Evolutionary conservation across 2,329 filamentous ascomycete genomes (phyloP).

Genomic region (Aspergillus sp.): DNA sequence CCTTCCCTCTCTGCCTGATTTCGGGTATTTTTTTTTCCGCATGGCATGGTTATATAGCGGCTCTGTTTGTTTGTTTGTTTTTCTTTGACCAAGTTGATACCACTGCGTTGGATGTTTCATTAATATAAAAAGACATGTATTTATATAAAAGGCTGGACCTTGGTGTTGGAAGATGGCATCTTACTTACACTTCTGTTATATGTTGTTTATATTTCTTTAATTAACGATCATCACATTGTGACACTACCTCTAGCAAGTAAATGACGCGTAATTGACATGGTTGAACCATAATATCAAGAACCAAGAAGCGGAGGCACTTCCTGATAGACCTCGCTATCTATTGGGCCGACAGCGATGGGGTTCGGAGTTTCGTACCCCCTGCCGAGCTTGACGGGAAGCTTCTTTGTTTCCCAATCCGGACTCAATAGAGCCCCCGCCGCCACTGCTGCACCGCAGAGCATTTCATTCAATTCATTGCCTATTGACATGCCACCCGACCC

Average conservation of each 20-base stretch:
- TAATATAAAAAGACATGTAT: constrained; percentile 10
- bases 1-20: constrained; percentile 4
- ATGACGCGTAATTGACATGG: not conserved
- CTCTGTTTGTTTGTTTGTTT: not conserved
- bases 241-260: not conserved
- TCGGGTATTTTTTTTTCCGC: constrained; percentile 25
- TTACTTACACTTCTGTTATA: not conserved
- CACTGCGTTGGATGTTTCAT: constrained; percentile 14
- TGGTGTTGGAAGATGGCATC: not conserved
- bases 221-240: not conserved
- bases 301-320: no score
- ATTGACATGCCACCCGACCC: not conserved
- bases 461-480: not conserved
- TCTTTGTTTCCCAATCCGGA: constrained; percentile 7
- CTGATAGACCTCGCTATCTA: no score
- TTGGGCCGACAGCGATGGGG: no score
- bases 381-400: not conserved
- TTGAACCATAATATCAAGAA: no score
- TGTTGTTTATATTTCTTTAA: constrained; percentile 2
- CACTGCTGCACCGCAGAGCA: not conserved
- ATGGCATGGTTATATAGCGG: constrained; percentile 20
- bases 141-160: constrained; percentile 14
- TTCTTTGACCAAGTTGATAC: constrained; percentile 21
- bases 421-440: constrained; percentile 1
- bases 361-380: no score